A percentile compares a stretch with the other conserved stretches of the same genome.
These are phyloP conservation scores for Russula sp. DNA, from an alignment of 768 basidiomycete species.

Conservation along the genomic window DNA sequence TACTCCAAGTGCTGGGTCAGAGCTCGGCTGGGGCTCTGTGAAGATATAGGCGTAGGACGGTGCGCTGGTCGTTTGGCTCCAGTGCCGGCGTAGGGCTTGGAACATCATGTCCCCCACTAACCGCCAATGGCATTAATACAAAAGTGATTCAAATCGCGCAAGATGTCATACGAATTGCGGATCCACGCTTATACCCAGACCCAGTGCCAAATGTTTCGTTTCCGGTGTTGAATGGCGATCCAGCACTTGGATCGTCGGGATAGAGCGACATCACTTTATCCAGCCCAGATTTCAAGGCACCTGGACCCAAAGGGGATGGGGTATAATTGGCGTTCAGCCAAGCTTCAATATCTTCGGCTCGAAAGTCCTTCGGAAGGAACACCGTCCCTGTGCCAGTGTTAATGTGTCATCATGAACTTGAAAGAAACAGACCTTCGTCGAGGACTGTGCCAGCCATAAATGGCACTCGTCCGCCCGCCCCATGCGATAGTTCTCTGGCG, in stretches of 20 bases:
- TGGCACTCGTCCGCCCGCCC: slow-evolving; percentile 42
- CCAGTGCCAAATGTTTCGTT: slow-evolving; percentile 45
- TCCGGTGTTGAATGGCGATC: slow-evolving; percentile 49
- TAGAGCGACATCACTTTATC: slow-evolving; percentile 41
- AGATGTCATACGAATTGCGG: slow-evolving; percentile 34
- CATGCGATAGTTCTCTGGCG: slow-evolving; percentile 36
- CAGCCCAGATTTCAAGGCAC: slow-evolving; percentile 29
- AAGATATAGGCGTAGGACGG: slow-evolving; percentile 46
- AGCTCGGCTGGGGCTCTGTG: slow-evolving; percentile 38
- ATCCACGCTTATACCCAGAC: slow-evolving; percentile 41
- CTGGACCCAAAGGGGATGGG: slow-evolving; percentile 25
- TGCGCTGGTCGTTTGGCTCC: slow-evolving; percentile 42
- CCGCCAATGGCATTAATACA: background rate
- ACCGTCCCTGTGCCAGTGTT: slow-evolving; percentile 36
- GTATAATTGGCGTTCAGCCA: slow-evolving; percentile 25
- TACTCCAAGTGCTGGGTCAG: slow-evolving; percentile 23
- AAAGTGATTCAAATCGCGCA: too few relatives aligned
- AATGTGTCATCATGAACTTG: background rate
- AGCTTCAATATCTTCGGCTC: background rate
- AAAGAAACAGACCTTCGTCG: slow-evolving; percentile 43
- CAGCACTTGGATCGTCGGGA: slow-evolving; percentile 43
- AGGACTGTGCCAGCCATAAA: slow-evolving; percentile 47
- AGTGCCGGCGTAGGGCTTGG: slow-evolving; percentile 41
- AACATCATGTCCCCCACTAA: slow-evolving; percentile 44
- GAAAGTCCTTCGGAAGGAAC: slow-evolving; percentile 36